Base-by-base conservation (phyloP, 2,329 filamentous ascomycete species). In the Parastagonospora avenae region DNA sequence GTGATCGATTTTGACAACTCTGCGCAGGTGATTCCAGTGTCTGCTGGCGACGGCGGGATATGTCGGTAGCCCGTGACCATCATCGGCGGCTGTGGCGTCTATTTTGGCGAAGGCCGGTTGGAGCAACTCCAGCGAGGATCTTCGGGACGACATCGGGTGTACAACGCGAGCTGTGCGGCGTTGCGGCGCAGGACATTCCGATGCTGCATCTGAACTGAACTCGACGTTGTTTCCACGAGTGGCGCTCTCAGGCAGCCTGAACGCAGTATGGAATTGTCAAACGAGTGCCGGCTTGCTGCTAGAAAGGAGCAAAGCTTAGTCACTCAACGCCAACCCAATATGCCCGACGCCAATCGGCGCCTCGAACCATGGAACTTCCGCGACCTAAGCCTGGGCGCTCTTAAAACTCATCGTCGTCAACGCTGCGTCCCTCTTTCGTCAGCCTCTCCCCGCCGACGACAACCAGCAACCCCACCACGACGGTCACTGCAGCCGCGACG, bases 371-470 rank as follows among this genome's bases (percentile, higher is more conserved):
- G 38, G 38, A 40, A 40, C 56, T 55, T 55, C 63, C 60, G 56
- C 56, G 48, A 59, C 54, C 60, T 56, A 59, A 63, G 61, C 53
- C 62, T 63, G 57, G 60, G 58, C 62, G 56, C 62, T 50, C 52
- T 52, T 56, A 50, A 54, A 59, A 57, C 57, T 60, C 63, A 64
- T 64, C 63, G 55, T 62, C 59, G 53, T 62, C 60, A 60, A 66
- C 64, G 54, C 57, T 52, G 60, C 46, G 54, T 56, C 53, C 49
- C 38, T 54, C 55, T 55, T 50, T 54, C 58, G 54, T 50, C 60
- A 55, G 49, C 58, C 57, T 57, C 52, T 49, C 52, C 50, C 54
- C 19, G 19, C 50, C 51, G 45, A 55, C 36, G 7, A 35, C 38
- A 35, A 5, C 36, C 51, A 24, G 19, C 42, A 42, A 49, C 41